Evolutionary conservation across 2,329 filamentous ascomycete genomes (phyloP), one percentile per base, ranked within the genome.

Genomic region (Akanthomyces dipterigenus): DNA sequence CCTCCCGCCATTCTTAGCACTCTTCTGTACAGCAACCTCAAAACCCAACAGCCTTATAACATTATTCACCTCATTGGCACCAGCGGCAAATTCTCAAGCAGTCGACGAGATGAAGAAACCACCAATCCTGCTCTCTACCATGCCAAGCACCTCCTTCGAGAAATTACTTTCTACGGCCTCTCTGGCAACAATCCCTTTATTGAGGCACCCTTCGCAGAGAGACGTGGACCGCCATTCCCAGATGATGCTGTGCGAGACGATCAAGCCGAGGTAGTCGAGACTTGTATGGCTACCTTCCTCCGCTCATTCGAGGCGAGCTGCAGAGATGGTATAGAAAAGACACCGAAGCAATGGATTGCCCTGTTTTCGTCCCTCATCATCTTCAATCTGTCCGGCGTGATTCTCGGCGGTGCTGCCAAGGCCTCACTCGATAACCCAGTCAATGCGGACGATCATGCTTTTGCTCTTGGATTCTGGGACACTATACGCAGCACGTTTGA

Each of bases 341-440:
- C 74, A 75, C 26, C 72, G 76, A 9, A 77, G 75, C 74, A 74
- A 60, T 83, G 81, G 78, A 68, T 84, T 18, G 79, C 82, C 2
- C 69, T 78, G 4, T 83, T 85, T 63, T 73, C 82, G 55, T 79
- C 83, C 14, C 70, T 86, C 20, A 84, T 82, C 68, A 79, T 86
- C n/a, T 84, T 86, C 66, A 85, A 82, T 67, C 74, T 82, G 31
- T 76, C 80, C 22, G 78, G 79, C 54, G 81, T 81, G 1, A 75
- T 86, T 1, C 70, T 85, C 5, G 72, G 79, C 18, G 80, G 83
- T 60, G 72, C 81, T 11, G 26, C 56, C 5, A 28, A 46, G 36
- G 54, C 60, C 22, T 45, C 54, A 3, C 60, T 53, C 12, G 60
- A 62, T 5, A 45, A 31, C 26, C 51, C 51, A 2, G 48, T 53